Base-by-base conservation (phyloP, 495 filamentous ascomycete genomes). In the Penicillium flavigenum region DNA sequence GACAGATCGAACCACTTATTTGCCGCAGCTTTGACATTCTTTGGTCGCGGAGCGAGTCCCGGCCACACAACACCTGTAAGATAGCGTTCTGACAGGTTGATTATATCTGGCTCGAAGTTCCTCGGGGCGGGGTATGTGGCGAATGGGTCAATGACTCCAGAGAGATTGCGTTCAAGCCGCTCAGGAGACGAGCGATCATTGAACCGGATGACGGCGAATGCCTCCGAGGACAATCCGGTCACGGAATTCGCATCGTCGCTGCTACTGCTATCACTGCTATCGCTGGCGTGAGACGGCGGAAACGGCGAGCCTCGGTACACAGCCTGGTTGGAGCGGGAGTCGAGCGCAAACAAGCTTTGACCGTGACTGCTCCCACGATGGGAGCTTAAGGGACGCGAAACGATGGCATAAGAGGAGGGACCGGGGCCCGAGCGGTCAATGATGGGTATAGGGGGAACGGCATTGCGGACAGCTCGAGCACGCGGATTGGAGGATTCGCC, bases 1-100 rank as follows among this genome's bases (percentile, higher is more conserved):
- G 72, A 64, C n/a, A 75, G 58, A 3, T 70, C 60, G 43, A 75
- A 74, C 72, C 71, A 78, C 46, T 57, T 53, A n/a, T 38, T 58
- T 29, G 49, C 58, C 3, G 63, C 56, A 14, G 58, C 41, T 32
- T 61, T 51, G 2, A 31, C 31, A 20, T 39, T 12, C 3, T 20
- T 34, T 0, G 62, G 48, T 3, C 61, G 58, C 0, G 75, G 73
- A 1, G 70, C 61, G 3, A 77, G 64, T 0, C 66, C 68, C 0
- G 75, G 75, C 75, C 75, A 77, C 5, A 77, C 39, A 4, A 68
- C 61, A 38, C 9, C 63, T 57, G 45, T 41, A 67, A 71, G 67
- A 51, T 75, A 73, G 4, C 26, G 49, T 42, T 70, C 61, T 29
- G 61, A 63, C 27, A 43, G 16, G 54, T 65, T 48, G 10, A 73